These are phyloP conservation scores for Spongiforma sp. DNA, from an alignment of 1,284 basidiomycete species.

Conservation along the genomic window DNA sequence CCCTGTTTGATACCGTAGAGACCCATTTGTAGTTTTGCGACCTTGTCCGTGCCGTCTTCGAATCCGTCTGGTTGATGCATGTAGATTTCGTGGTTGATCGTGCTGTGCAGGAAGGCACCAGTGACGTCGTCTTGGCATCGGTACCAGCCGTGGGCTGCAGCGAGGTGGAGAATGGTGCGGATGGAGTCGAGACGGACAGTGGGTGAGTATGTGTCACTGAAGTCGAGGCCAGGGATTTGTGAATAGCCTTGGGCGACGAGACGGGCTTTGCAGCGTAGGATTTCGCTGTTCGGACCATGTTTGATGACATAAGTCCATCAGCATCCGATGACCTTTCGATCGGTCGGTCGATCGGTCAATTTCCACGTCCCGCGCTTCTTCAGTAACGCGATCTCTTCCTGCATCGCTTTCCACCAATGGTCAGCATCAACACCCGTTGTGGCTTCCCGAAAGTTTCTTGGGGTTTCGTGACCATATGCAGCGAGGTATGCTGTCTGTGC, in stretches of 20 bases:
- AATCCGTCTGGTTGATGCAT: conserved; percentile 3
- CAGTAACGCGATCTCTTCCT: not conserved
- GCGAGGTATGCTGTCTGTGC: not conserved
- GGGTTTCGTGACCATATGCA: not conserved
- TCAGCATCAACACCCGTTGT: not conserved
- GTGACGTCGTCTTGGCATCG: conserved; percentile 8
- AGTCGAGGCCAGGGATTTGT: conserved; percentile 46
- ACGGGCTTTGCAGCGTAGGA: not conserved
- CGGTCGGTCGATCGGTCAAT: not conserved
- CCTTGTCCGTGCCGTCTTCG: not conserved
- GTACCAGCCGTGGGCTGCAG: not conserved
- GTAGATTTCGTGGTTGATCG: not conserved
- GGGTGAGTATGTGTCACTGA: conserved; percentile 42
- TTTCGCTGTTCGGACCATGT: not conserved
- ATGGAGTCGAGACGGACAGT: conserved; percentile 37
- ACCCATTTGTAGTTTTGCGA: not conserved
- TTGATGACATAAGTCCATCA: not conserved
- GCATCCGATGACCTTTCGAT: not conserved
- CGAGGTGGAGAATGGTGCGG: conserved; percentile 25
- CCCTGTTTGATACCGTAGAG: not conserved
- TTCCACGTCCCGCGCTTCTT: not conserved
- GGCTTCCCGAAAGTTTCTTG: not conserved
- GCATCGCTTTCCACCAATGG: not conserved
- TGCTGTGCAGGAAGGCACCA: conserved; percentile 4
- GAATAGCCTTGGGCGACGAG: not conserved